Base-by-base conservation (phyloP, 768 basidiomycete genomes). In the Boletus rubropictus region DNA sequence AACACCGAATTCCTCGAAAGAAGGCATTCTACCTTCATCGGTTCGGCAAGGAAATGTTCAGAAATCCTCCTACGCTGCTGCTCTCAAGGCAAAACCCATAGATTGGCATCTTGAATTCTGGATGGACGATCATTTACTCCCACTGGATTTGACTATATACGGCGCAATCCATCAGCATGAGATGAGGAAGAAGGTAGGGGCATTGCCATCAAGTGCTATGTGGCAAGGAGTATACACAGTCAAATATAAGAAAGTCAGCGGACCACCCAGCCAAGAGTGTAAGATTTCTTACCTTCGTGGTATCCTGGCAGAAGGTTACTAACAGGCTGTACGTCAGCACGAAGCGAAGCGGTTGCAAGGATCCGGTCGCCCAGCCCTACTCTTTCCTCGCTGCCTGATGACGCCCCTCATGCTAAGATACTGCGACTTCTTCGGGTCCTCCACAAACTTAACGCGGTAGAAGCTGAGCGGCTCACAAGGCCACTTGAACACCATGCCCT, bases 101-200 rank as follows among this genome's bases (percentile, higher is more conserved):
- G 95, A 98, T 60, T 99, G 92, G 91, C 94, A 99, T 64, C 80
- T 98, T 42, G 87, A 96, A 66, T 98, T 99, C 68, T 86, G 80
- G 8, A 87, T 97, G 81, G 90, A 90, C 60, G 93, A 92, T 50
- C 84, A 89, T 38, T 68, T 80, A 18, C 70, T 98, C 15, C 86
- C 88, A 0, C 67, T 94, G 49, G 89, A 94, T 63, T 74, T 94
- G 46, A 99, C 96, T 0, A 85, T 99, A 42, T 99, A 96, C 60
- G 96, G 96, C 7, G 95, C 93, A 0, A 87, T 96, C 38, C 93
- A 98, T 62, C 89, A 92, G 57, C 86, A 90, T 58, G 88, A 93
- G 63, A 78, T 80, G 65, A 77, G 86, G 49, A 87, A 89, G 72
- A 81, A 86, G 63, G 69, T 77, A 4, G 79, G 81, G 3, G 67